These are phyloP conservation scores for Urochloa ruziziensis DNA, from an alignment of 176 grass and related monocot genomes.

Conservation along the genomic window DNA sequence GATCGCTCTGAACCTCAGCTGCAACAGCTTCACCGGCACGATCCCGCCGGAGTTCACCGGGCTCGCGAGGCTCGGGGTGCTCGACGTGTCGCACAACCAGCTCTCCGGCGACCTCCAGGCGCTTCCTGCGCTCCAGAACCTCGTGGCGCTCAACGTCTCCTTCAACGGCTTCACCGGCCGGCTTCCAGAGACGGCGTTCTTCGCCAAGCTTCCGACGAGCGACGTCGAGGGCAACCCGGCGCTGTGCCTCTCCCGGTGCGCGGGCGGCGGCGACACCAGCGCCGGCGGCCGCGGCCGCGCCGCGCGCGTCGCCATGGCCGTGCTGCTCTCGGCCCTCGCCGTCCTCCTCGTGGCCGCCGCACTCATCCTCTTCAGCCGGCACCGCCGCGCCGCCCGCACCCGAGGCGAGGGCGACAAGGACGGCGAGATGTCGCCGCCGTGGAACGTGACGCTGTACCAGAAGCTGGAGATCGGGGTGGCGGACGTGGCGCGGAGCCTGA, in stretches of 20 bases:
- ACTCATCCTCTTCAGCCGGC: slow-evolving; percentile 38
- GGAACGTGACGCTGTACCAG: slow-evolving; percentile 86
- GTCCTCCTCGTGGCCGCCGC: slow-evolving; percentile 37
- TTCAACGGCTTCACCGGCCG: slow-evolving; percentile 54
- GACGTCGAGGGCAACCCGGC: slow-evolving; percentile 78
- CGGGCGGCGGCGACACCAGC: slow-evolving; percentile 19
- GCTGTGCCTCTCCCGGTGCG: slow-evolving; percentile 75
- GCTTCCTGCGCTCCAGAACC: slow-evolving; percentile 50
- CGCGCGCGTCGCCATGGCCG: slow-evolving; percentile 51
- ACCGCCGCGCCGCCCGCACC: background rate
- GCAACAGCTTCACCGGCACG: slow-evolving; percentile 62
- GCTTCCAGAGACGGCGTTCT: slow-evolving; percentile 69
- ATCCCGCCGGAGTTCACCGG: slow-evolving; percentile 49
- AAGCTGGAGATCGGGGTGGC: slow-evolving; percentile 77
- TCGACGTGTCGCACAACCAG: slow-evolving; percentile 62
- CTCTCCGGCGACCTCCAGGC: slow-evolving; percentile 52
- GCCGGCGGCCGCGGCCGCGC: slow-evolving; percentile 32
- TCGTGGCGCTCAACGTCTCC: slow-evolving; percentile 58
- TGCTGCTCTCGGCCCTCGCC: slow-evolving; percentile 61
- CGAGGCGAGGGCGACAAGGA: slow-evolving; percentile 37
- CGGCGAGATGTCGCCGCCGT: slow-evolving; percentile 70
- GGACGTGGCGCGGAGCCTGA: slow-evolving; percentile 62
- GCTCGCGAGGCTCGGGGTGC: slow-evolving; percentile 45
- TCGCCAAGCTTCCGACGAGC: slow-evolving; percentile 66
- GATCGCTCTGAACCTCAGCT: slow-evolving; percentile 75